Percentiles rank a stretch among this genome's conserved stretches.
phyloP scores from a whole-genome alignment of 192 early-diverging fungal genomes.

The Mortierella antarctica region DNA sequence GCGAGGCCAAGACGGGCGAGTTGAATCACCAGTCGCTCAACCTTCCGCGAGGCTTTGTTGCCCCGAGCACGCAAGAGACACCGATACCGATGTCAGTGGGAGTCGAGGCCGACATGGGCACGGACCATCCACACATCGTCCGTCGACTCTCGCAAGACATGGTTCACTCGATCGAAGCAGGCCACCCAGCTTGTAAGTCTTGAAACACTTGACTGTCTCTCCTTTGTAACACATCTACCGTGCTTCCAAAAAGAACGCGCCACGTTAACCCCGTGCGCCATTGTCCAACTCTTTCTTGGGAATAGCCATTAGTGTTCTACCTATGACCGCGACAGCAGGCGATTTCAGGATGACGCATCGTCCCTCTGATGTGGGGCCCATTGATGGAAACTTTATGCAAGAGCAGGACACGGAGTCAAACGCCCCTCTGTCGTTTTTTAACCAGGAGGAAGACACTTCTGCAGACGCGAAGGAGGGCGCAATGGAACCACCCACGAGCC shows the following conservation, averaged over 20 bases:
- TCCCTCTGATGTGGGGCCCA: background rate
- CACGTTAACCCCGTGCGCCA: background rate
- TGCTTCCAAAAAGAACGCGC: too few species aligned
- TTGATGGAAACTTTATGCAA: background rate
- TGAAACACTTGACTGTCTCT: background rate
- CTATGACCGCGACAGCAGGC: conserved; percentile 8
- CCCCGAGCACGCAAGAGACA: background rate
- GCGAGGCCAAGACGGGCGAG: background rate
- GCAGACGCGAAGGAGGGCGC: conserved; percentile 21
- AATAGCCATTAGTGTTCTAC: conserved; percentile 34
- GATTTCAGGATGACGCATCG: conserved; percentile 10
- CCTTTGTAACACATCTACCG: too few species aligned
- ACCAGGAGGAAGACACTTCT: conserved; percentile 1
- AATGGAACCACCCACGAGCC: conserved; percentile 50
- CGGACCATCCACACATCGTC: conserved; percentile 1
- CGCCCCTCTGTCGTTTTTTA: background rate
- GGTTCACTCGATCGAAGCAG: conserved; percentile 33
- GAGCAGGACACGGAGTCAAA: conserved; percentile 1
- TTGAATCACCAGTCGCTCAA: conserved; percentile 15
- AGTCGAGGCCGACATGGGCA: background rate
- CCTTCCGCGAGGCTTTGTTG: background rate
- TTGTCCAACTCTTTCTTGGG: background rate
- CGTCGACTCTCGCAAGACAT: conserved; percentile 2
- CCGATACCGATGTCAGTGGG: background rate
- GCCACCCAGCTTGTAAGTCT: conserved; percentile 24